phyloP scores from a whole-genome alignment of 129 eudicot species.

The Glebionis coronaria region DNA sequence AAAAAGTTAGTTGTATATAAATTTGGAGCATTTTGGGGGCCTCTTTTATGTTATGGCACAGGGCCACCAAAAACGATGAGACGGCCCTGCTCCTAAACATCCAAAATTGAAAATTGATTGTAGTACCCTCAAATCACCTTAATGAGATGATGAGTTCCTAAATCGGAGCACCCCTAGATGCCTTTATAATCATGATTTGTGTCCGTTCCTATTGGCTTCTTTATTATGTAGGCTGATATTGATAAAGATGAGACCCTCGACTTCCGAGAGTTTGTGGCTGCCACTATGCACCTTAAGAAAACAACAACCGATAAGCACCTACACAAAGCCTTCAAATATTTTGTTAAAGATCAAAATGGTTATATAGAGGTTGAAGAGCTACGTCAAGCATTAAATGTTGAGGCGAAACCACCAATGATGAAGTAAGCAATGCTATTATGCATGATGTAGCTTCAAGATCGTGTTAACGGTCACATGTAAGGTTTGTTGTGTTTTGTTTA shows the following conservation, averaged over 20 bases:
- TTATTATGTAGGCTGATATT: conserved; percentile 58
- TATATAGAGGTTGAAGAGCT: conserved; percentile 67
- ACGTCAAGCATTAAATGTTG: conserved; percentile 49
- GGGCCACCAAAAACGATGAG: too few species aligned
- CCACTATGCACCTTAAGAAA: conserved; percentile 55
- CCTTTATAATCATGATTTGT: neutral
- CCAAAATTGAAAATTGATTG: too few species aligned
- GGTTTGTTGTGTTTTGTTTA: too few species aligned
- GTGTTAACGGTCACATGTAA: too few species aligned
- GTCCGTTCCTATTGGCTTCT: neutral
- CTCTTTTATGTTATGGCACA: too few species aligned
- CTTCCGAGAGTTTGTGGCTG: conserved; percentile 69
- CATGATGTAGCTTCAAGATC: too few species aligned
- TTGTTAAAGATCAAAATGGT: conserved; percentile 47
- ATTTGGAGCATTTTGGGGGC: too few species aligned
- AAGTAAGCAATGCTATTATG: conserved; percentile 49
- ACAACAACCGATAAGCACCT: conserved; percentile 70
- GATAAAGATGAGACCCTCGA: conserved; percentile 68
- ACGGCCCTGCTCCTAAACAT: too few species aligned
- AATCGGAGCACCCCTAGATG: neutral
- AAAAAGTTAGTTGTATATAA: too few species aligned
- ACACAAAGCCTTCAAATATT: conserved; percentile 55
- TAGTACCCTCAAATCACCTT: too few species aligned
- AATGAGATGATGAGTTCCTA: too few species aligned
- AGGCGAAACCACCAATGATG: conserved; percentile 45